Evolutionary conservation across 176 grass and related monocot species (phyloP), one percentile per base, ranked within the genome.

Genomic region (Musa itinerans): DNA sequence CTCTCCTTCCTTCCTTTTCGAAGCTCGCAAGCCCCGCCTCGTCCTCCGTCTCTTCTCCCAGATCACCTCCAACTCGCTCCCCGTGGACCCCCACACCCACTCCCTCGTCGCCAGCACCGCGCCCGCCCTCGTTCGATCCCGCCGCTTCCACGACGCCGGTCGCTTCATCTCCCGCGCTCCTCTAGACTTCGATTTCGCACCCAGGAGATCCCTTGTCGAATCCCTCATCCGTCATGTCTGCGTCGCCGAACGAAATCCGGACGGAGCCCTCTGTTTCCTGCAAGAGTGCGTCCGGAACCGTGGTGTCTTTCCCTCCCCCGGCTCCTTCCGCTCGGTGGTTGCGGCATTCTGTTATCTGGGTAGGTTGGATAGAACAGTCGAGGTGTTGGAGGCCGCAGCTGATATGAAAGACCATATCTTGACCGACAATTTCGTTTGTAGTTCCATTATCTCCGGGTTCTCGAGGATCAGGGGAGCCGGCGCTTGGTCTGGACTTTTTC

Each of bases 341-440:
- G 66, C 8, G 25, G 52, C 6, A 19, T 53, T 92, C 52, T 85
- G 87, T 1, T 76, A 53, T 24, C 74, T 34, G 0, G 85, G 89
- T 56, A 59, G 86, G 48, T 78, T 96, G 64, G 92, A 77, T 1
- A 62, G 68, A 20, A 83, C 87, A 51, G 58, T 96, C 4, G 83
- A 80, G 81, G 83, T 86, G 78, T 86, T 96, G 27, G 92, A 92
- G 10, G 23, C 82, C 85, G 86, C 88, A 78, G 75, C 74, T 48
- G 52, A 10, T 9, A 74, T 71, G 56, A 88, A 74, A n/a, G 26
- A 82, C 63, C 51, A 70, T 10, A 80, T 75, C 49, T 59, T 72
- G 74, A 63, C 83, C 50, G 87, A 82, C 9, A 88, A 96, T 78
- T 81, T 77, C 56, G 66, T 88, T 65, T 96, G 85, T 64, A 90